A percentile compares a stretch with the other conserved stretches of the same genome.
phyloP scores from a whole-genome alignment of 2,329 filamentous ascomycete species.

The Epichloe sibirici region DNA sequence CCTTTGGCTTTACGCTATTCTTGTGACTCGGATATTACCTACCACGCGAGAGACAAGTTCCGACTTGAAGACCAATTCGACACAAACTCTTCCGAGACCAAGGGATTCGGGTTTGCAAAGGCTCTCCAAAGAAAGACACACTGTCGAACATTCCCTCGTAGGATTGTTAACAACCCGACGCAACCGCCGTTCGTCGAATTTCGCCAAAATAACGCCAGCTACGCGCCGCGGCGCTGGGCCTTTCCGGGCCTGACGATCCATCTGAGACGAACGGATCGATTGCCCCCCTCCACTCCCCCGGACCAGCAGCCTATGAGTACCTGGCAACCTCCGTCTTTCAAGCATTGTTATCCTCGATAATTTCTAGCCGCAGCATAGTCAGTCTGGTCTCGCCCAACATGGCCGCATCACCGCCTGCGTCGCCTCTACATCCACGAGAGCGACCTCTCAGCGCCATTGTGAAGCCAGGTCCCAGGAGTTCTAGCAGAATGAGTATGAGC shows the following conservation, averaged over 20 bases:
- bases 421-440: constrained; percentile 44
- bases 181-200: background rate
- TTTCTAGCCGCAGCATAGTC: background rate
- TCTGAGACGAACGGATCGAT: constrained; percentile 2
- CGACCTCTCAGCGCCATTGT: constrained; percentile 75
- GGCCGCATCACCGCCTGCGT: constrained; percentile 59
- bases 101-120: background rate
- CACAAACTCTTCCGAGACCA: background rate
- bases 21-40: background rate
- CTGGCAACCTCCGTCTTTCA: background rate
- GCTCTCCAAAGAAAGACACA: background rate
- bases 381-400: constrained; percentile 27
- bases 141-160: background rate
- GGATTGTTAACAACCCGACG: background rate
- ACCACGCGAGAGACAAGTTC: constrained; percentile 1
- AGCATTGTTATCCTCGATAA: background rate
- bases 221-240: constrained; percentile 6
- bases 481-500: constrained; percentile 73
- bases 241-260: constrained; percentile 3
- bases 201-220: constrained; percentile 2
- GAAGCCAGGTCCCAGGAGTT: constrained; percentile 59
- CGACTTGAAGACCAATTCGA: background rate
- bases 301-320: background rate
- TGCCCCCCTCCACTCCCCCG: background rate
- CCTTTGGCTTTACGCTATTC: background rate